A percentile compares a stretch with the other conserved stretches of the same genome.
Conservation (phyloP, 768 basidiomycete genomes). For the Rhizopogon vesiculosus region DNA sequence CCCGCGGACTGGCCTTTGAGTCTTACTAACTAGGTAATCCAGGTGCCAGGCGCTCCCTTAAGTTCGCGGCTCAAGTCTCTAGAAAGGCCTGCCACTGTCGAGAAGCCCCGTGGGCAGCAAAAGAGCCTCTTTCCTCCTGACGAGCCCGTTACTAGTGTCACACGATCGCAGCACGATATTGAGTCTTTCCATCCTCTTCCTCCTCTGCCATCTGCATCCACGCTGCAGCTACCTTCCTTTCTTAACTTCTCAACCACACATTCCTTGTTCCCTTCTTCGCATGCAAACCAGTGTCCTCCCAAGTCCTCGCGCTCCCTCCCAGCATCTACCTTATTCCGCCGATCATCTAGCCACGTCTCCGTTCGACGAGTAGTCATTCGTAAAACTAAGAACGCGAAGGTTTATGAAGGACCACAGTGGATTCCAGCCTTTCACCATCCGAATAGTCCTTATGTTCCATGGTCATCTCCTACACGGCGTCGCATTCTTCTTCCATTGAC, state of each 20-base stretch:
- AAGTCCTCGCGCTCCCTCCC: constrained; percentile 9
- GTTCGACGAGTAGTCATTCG: constrained; percentile 6
- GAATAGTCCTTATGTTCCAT: constrained; percentile 54
- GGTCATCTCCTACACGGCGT: constrained; percentile 38
- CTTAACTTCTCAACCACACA: constrained; percentile 22
- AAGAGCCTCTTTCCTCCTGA: constrained; percentile 2
- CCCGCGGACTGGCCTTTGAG: constrained; percentile 10
- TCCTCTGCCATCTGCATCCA: constrained; percentile 31
- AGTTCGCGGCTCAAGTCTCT: background rate
- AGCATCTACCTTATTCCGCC: constrained; percentile 12
- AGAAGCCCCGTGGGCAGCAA: background rate
- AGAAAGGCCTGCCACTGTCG: background rate
- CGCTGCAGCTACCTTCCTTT: constrained; percentile 35
- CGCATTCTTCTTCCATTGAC: constrained; percentile 35
- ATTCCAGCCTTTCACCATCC: constrained; percentile 42
- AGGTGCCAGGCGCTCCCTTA: constrained; percentile 3
- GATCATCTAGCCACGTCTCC: constrained; percentile 12
- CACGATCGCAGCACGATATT: constrained; percentile 2
- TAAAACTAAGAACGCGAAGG: constrained; percentile 17
- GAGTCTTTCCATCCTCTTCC: constrained; percentile 26
- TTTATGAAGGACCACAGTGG: constrained; percentile 24
- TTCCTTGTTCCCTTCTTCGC: constrained; percentile 9
- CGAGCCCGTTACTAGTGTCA: constrained; percentile 12
- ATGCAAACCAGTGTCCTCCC: constrained; percentile 5
- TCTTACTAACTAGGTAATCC: constrained; percentile 6